Evolutionary conservation across 345 rosid species (phyloP), one percentile per base, ranked within the genome.

Genomic region (Eucalyptus lansdowneana): DNA sequence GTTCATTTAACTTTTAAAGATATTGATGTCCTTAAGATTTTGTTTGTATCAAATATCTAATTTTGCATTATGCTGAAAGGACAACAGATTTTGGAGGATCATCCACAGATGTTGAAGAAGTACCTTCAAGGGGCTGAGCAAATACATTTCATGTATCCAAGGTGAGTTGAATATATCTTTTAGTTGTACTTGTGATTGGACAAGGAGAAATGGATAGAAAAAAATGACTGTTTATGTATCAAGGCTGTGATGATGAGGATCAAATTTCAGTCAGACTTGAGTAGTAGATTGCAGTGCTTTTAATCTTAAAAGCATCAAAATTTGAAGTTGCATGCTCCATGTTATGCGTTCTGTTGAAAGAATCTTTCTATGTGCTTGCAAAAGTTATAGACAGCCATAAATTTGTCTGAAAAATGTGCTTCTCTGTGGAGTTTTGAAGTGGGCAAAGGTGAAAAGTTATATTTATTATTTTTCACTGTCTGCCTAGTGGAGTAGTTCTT

Each of bases 41-140:
- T 51, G 6, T 9, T 89, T 81, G 17, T 16, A 47, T 47, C 58
- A 58, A 50, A 44, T 45, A 81, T 45, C 25, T 47, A 14, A 85
- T 25, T 50, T 80, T 90, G 67, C 40, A 67, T 6, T 15, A 31
- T 67, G 42, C 80, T 67, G 42, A 67, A 15, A 67, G 81, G 83
- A 81, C 80, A 91, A 92, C 93, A 97, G 99, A 97, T 98, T 89
- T 91, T 98, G 89, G 99, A 97, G 94, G 95, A 96, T 91, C 97
- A 96, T 92, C 97, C 97, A 49, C 96, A 94, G 91, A 95, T 96
- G 97, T 89, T 95, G 88, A 91, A 94, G 89, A 94, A 96, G 92
- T 90, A 95, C 91, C 92, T 95, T 89, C 93, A 93, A 62, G 98
- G 99, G 86, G 94, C 95, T 90, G 98, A 96, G 88, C 96, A 95